Percentiles rank a stretch among this genome's conserved stretches.
These are phyloP conservation scores for Didymella pomorum DNA, from an alignment of 2,329 filamentous ascomycete genomes.

Conservation along the genomic window DNA sequence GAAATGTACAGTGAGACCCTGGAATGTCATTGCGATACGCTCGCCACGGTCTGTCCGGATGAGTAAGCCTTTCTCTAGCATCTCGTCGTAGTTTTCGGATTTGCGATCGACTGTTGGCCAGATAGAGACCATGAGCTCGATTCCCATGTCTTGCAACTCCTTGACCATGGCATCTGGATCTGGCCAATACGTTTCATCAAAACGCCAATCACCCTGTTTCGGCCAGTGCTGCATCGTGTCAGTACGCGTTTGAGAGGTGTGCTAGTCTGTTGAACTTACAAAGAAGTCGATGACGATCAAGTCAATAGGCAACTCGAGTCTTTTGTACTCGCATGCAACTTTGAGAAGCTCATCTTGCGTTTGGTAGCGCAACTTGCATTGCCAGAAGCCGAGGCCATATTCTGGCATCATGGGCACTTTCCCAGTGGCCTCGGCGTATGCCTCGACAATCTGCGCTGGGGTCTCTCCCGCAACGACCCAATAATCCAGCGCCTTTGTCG, in stretches of 20 bases:
- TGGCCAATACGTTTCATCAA: constrained; percentile 70
- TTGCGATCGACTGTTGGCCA: constrained; percentile 71
- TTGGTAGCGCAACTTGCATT: not conserved
- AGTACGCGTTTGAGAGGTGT: too few species aligned
- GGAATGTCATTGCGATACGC: constrained; percentile 65
- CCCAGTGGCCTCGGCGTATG: not conserved
- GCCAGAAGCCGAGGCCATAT: not conserved
- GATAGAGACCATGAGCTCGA: constrained; percentile 74
- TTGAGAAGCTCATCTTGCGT: constrained; percentile 45
- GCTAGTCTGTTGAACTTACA: constrained; percentile 1
- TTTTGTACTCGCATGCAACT: constrained; percentile 67
- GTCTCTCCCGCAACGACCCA: not conserved
- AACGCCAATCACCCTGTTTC: constrained; percentile 72
- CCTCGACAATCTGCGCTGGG: not conserved
- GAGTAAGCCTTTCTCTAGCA: constrained; percentile 67
- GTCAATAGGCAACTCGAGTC: constrained; percentile 65
- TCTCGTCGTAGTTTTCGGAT: constrained; percentile 68
- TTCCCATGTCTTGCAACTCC: constrained; percentile 65
- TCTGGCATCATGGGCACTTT: not conserved
- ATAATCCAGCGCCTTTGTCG: not conserved
- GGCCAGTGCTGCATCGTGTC: constrained; percentile 62
- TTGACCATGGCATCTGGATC: constrained; percentile 71
- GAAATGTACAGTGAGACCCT: constrained; percentile 67
- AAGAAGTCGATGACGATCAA: constrained; percentile 74
- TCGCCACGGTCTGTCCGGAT: constrained; percentile 69